Percentiles rank a stretch among this genome's conserved stretches.
Conservation (phyloP, 331 rosid genomes). For the Ulmus americana region DNA sequence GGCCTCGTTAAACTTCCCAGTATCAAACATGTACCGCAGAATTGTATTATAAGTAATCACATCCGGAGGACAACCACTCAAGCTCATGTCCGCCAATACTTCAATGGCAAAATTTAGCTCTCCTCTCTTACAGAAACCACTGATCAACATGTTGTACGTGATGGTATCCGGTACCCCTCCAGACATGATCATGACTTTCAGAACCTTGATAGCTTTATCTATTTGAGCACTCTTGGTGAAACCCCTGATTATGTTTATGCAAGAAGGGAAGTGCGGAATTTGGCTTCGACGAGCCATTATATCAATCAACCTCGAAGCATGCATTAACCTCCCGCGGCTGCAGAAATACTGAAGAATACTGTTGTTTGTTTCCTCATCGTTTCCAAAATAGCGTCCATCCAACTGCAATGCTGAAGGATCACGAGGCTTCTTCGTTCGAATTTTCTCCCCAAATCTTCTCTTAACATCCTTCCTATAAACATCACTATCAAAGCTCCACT, state of each 20-base stretch:
- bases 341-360: conserved; percentile 54
- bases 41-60: conserved; percentile 71
- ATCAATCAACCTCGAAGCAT: conserved; percentile 62
- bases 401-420: conserved; percentile 29
- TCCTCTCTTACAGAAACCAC: conserved; percentile 61
- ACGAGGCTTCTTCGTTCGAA: conserved; percentile 27
- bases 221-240: conserved; percentile 36
- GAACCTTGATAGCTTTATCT: conserved; percentile 50
- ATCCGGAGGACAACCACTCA: conserved; percentile 85
- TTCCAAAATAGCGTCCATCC: conserved; percentile 49
- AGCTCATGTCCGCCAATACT: conserved; percentile 65
- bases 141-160: conserved; percentile 69
- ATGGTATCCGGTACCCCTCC: conserved; percentile 78
- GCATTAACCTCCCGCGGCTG: conserved; percentile 44
- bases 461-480: conserved; percentile 17
- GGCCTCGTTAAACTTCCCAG: conserved; percentile 51
- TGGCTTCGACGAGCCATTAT: conserved; percentile 68
- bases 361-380: conserved; percentile 53
- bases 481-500: conserved; percentile 20
- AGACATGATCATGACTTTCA: conserved; percentile 63
- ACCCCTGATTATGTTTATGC: conserved; percentile 68
- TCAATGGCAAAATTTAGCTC: conserved; percentile 48
- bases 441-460: conserved; percentile 28
- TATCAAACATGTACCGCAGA: conserved; percentile 54
- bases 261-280: conserved; percentile 65